Percentiles rank a stretch among this genome's conserved stretches.
phyloP scores from a whole-genome alignment of 2,329 filamentous ascomycete genomes.

The Sporothrix pseudoabietina region DNA sequence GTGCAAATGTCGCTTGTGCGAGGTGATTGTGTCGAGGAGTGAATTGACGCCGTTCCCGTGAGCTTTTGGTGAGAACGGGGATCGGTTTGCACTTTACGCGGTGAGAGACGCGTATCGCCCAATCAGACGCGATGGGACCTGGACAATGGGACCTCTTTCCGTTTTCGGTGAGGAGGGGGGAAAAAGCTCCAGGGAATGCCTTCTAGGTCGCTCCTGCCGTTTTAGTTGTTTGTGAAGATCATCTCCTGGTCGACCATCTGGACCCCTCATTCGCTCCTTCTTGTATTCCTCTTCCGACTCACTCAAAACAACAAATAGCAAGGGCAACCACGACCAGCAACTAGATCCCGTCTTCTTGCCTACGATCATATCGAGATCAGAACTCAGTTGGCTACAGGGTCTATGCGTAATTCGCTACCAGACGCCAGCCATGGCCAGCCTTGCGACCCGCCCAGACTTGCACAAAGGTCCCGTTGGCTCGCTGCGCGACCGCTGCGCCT shows the following conservation, averaged over 20 bases:
- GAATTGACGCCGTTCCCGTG: too few relatives aligned
- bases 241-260: background rate
- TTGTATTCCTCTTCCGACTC: background rate
- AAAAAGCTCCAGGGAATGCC: background rate
- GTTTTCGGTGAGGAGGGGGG: background rate
- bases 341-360: background rate
- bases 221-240: background rate
- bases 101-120: background rate
- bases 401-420: too few relatives aligned
- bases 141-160: background rate
- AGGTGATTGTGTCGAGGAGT: too few relatives aligned
- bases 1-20: background rate
- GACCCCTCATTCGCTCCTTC: background rate
- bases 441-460: background rate
- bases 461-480: constrained; percentile 5
- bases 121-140: background rate
- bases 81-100: background rate
- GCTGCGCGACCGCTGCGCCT: background rate
- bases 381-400: too few relatives aligned
- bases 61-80: background rate
- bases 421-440: background rate
- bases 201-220: background rate
- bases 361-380: background rate
- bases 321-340: background rate
- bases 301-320: background rate